Percentiles rank a stretch among this genome's conserved stretches.
Conservation (phyloP, 495 filamentous ascomycete genomes). For the Neurospora intermedia region DNA sequence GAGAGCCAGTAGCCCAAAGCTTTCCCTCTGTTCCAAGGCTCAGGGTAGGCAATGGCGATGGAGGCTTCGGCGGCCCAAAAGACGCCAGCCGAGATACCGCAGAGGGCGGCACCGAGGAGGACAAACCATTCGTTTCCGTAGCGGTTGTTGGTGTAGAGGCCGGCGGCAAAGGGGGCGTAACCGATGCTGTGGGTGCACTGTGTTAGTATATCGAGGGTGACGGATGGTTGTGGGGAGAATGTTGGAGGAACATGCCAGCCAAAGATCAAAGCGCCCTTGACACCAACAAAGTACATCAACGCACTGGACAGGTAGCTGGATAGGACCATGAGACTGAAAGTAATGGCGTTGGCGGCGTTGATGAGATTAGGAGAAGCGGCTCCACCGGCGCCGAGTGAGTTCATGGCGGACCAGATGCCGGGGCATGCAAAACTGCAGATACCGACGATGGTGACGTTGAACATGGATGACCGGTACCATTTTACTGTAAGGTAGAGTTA, state of each 20-base stretch:
- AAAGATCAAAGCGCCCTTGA: conserved; percentile 53
- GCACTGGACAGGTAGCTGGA: conserved; percentile 47
- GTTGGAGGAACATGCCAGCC: conserved; percentile 33
- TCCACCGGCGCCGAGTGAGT: conserved; percentile 56
- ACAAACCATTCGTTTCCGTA: conserved; percentile 53
- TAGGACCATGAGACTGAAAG: conserved; percentile 55
- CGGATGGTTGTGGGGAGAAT: background rate
- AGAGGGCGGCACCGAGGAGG: conserved; percentile 51
- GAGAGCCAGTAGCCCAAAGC: conserved; percentile 53
- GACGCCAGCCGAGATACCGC: conserved; percentile 52
- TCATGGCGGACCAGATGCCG: conserved; percentile 61
- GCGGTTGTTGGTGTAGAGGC: conserved; percentile 57
- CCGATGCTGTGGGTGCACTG: conserved; percentile 30
- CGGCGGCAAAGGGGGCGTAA: conserved; percentile 54
- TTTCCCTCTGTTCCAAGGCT: conserved; percentile 49
- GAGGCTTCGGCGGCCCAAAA: conserved; percentile 61
- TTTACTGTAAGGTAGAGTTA: conserved; percentile 31
- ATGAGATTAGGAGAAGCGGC: conserved; percentile 52
- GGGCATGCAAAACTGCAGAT: conserved; percentile 54
- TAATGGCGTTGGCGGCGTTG: conserved; percentile 58
- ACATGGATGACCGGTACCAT: conserved; percentile 55
- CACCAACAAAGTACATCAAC: conserved; percentile 48
- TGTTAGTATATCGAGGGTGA: background rate
- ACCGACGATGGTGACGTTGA: conserved; percentile 53
- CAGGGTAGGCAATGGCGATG: conserved; percentile 54